Base-by-base conservation (phyloP, 257 asterid species). In the Misopates orontium region DNA sequence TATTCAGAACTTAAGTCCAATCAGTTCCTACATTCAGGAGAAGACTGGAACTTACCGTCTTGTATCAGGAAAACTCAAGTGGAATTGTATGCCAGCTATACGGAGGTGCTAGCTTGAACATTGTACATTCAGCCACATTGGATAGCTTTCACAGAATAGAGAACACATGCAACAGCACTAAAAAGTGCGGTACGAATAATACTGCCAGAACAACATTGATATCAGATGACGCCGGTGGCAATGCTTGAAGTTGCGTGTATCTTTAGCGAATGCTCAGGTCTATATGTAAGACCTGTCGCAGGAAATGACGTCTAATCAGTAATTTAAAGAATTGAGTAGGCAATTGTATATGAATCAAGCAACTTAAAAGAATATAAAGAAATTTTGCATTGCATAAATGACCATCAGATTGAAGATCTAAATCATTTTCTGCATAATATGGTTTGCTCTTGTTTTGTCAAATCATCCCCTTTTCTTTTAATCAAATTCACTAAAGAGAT, bases 181-280 rank as follows among this genome's bases (percentile, higher is more conserved):
- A 57, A 68, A 60, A 45, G 16, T 56, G 60, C n/a, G n/a, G n/a
- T 40, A 18, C 39, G 31, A 40, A 4, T 39, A n/a, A 42, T 36
- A 55, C 28, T 14, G 49, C 74, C 51, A 57, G 31, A 59, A 18
- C 56, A 67, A 47, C 67, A n/a, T n/a, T n/a, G n/a, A n/a, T n/a
- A 74, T 83, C 79, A 92, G 73, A 78, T 56, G 42, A 83, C 82
- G 71, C 86, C 87, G n/a, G 91, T 80, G 60, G 96, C 81, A 57
- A 90, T 89, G 83, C 99, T 90, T 16, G 99, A 82, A 31, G 95
- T 86, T 74, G 97, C 89, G 80, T 85, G 68, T 54, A 94, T 94
- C 89, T 90, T 88, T 75, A 94, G 85, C 13, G 97, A 84, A 64
- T 85, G 95, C 78, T 94, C 98, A 6, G 99, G 97, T 75, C 86